A percentile compares a stretch with the other conserved stretches of the same genome.
Evolutionary conservation across 163 green algal species (phyloP).

Genomic region (Scenedesmus sp.): DNA sequence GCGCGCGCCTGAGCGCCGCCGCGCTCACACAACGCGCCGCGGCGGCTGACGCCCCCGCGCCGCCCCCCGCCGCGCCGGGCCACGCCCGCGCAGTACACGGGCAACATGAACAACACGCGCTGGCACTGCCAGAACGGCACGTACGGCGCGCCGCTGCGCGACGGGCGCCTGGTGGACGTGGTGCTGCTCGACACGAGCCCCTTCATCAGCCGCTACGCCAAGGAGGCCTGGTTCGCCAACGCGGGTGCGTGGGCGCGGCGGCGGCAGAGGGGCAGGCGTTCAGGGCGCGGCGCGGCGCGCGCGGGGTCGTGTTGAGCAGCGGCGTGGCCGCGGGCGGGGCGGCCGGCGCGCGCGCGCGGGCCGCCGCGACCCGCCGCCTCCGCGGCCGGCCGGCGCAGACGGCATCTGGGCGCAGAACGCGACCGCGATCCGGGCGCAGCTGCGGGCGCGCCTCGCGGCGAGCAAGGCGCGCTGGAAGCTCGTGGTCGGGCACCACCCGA

Average conservation of each 20-base stretch:
- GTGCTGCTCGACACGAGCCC: slow-evolving; percentile 57
- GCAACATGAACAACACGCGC: slow-evolving; percentile 1
- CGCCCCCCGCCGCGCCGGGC: no score
- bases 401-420: no score
- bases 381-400: no score
- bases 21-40: no score
- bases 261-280: no score
- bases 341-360: no score
- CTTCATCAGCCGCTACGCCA: slow-evolving; percentile 38
- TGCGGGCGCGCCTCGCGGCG: slow-evolving; percentile 48
- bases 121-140: slow-evolving; percentile 45
- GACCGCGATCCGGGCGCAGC: slow-evolving; percentile 6
- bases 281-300: no score
- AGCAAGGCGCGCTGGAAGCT: slow-evolving; percentile 67
- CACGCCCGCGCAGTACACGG: slow-evolving; percentile 37
- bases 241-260: slow-evolving; percentile 30
- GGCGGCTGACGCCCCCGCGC: no score
- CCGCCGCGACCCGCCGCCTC: no score
- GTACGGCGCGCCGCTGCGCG: slow-evolving; percentile 7
- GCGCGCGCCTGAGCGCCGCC: not conserved
- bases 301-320: no score
- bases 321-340: no score
- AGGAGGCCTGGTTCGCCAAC: slow-evolving; percentile 37
- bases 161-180: slow-evolving; percentile 46
- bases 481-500: slow-evolving; percentile 76